Evolutionary conservation across 495 filamentous ascomycete species (phyloP), one percentile per base, ranked within the genome.

Genomic region (Talaromyces thailandensis): DNA sequence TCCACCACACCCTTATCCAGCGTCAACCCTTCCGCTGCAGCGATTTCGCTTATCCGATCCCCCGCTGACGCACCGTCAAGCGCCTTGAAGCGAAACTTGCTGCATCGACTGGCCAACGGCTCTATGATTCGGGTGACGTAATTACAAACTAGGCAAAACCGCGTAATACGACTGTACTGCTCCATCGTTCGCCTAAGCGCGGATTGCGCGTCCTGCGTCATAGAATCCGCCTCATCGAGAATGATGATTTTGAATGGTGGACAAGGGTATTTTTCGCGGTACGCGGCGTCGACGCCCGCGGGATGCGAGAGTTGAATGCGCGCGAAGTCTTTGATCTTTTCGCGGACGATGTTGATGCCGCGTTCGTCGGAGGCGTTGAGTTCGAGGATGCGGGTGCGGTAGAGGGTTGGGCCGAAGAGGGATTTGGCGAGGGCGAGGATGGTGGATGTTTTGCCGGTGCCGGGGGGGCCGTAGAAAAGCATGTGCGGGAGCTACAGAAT

Each of bases 341-440:
- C 90, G n/a, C 94, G 89, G 31, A 99, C 92, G 62, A 99, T 98
- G 31, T 84, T 88, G 70, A 98, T 98, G 40, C 95, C 95, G 62
- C 94, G 93, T 79, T 99, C 94, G 78, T 99, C 94, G 43, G 95
- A 98, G 65, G 94, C 94, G 77, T 99, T 99, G 70, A 99, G 85
- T 78, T 99, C 94, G 56, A 99, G 88, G 56, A 98, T 95, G 7
- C 94, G 91, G 37, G 92, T 86, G 70, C 91, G 92, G 70, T 96
- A 90, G 66, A 99, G 85, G 63, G 96, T 90, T 48, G 94, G 94
- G 14, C 93, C 94, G 79, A 95, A 99, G 65, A 99, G 91, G 67
- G 96, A 93, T 75, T 96, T 96, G 43, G 93, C 92, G 31, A 99
- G 91, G 16, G 88, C 88, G 66, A 99, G 91, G 70, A 99, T 92